Base-by-base conservation (phyloP, 1,284 basidiomycete genomes). In the Trichosporon asahii region DNA sequence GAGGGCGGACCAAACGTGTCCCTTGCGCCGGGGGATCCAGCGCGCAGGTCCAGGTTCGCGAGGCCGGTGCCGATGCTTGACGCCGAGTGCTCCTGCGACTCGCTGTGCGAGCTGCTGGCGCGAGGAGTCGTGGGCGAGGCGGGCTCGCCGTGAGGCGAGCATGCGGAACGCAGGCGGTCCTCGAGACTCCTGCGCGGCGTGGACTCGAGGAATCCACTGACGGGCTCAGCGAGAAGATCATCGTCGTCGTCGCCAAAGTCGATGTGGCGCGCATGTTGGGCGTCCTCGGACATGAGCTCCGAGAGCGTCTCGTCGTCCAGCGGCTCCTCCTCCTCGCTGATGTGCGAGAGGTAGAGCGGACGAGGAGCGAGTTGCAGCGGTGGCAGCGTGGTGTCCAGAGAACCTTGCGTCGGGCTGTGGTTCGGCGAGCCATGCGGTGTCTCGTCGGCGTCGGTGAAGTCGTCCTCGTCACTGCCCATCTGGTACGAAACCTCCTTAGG, bases 291-390 rank as follows among this genome's bases (percentile, higher is more conserved):
- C 46, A 74, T 70, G 64, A 74, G 68, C 55, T 74, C 73, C n/a
- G 68, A 66, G 14, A 74, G 64, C 64, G 67, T 69, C 64, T 72
- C 70, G 60, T 74, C 73, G 25, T 67, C 68, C 5, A 73, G 37
- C 18, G 70, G 70, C 64, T 72, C 73, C 70, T 74, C 73, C 49
- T 70, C 75, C 57, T 74, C 73, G 25, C 67, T 68, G 49, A 74
- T 72, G 66, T 74, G 70, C 6, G 67, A 63, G 9, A 70, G 67
- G 71, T 65, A 70, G 49, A 53, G 57, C 25, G 66, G 55, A 12
- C 69, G 69, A 6, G 68, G 55, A 11, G 64, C 70, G 14, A 57
- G 31, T 21, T n/a, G 57, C 2, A 65, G 57, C 0, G 66, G 68
- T 3, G 66, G 37, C 25, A 60, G 21, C n/a, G 35, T 12, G 35